Conservation (phyloP, 2,329 filamentous ascomycete species). For the Fusarium pininemorale region DNA sequence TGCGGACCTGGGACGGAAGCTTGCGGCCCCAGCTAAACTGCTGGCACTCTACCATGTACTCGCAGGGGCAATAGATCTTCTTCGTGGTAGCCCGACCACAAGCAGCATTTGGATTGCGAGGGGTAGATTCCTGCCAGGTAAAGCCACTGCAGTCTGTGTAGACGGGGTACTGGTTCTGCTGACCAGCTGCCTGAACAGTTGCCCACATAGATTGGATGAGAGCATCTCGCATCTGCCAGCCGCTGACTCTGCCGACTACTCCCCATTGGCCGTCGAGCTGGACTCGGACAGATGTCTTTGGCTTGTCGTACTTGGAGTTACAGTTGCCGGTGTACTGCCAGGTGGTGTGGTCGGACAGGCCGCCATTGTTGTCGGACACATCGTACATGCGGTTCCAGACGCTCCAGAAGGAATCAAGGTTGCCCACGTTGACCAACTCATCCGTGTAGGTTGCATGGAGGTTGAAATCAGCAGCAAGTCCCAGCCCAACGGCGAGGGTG, state of each 20-base stretch:
- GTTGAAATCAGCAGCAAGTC: too few species aligned
- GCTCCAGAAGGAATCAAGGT: too few species aligned
- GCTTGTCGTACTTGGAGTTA: neutral
- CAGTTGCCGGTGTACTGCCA: neutral
- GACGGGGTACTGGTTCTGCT: neutral
- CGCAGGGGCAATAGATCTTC: neutral
- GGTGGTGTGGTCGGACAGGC: neutral
- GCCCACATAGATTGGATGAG: neutral
- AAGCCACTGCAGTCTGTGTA: neutral
- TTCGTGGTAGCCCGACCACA: neutral
- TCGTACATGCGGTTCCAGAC: too few species aligned
- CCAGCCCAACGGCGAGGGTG: too few species aligned
- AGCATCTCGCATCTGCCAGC: neutral
- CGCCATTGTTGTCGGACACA: too few species aligned
- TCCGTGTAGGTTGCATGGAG: too few species aligned
- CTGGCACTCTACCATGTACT: neutral
- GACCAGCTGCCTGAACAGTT: neutral
- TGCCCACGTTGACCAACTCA: too few species aligned
- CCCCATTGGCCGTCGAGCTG: neutral
- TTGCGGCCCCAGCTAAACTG: neutral
- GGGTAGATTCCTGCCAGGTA: neutral
- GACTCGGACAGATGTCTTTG: neutral
- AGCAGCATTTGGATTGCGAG: neutral
- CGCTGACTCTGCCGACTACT: neutral
- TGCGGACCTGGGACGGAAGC: neutral